A percentile compares a stretch with the other conserved stretches of the same genome.
Conservation (phyloP, 2,329 filamentous ascomycete genomes). For the Calycina marina region DNA sequence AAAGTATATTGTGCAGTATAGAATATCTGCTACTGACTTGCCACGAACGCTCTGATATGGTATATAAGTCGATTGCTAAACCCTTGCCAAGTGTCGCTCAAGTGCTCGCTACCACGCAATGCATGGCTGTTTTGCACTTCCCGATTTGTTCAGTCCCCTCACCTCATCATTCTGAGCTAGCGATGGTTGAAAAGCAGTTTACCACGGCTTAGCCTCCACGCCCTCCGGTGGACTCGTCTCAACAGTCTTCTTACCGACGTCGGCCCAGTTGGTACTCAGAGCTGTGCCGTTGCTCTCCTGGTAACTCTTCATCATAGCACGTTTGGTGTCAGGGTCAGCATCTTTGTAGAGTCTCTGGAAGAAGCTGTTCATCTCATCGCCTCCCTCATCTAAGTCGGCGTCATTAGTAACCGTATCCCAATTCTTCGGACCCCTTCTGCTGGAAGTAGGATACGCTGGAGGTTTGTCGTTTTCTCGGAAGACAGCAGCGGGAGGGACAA, state of each 20-base stretch:
- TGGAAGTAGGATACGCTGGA: slow-evolving; percentile 74
- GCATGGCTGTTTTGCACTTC: too few relatives aligned
- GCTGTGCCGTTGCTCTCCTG: slow-evolving; percentile 86
- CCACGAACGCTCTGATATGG: too few relatives aligned
- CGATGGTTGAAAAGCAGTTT: too few relatives aligned
- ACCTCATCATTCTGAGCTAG: too few relatives aligned
- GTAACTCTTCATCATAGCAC: slow-evolving; percentile 97
- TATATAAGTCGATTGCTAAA: too few relatives aligned
- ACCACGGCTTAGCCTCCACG: slow-evolving; percentile 64
- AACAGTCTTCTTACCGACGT: slow-evolving; percentile 60
- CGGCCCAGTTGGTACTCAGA: slow-evolving; percentile 81
- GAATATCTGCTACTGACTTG: too few relatives aligned
- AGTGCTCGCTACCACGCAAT: too few relatives aligned
- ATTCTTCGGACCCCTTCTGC: slow-evolving; percentile 68
- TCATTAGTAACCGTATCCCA: slow-evolving; percentile 65
- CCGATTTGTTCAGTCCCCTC: too few relatives aligned
- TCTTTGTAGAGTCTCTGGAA: slow-evolving; percentile 81
- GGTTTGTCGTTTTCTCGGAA: slow-evolving; percentile 18
- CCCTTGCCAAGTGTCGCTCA: too few relatives aligned
- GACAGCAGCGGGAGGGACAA: slow-evolving; percentile 9
- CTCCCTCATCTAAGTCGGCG: slow-evolving; percentile 41
- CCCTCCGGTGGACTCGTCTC: slow-evolving; percentile 63
- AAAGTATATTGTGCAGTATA: too few relatives aligned
- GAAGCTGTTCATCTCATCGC: slow-evolving; percentile 60
- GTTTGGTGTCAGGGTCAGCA: slow-evolving; percentile 63